Conservation (phyloP, 2,329 filamentous ascomycete species). For the Calonectria leucothoes region DNA sequence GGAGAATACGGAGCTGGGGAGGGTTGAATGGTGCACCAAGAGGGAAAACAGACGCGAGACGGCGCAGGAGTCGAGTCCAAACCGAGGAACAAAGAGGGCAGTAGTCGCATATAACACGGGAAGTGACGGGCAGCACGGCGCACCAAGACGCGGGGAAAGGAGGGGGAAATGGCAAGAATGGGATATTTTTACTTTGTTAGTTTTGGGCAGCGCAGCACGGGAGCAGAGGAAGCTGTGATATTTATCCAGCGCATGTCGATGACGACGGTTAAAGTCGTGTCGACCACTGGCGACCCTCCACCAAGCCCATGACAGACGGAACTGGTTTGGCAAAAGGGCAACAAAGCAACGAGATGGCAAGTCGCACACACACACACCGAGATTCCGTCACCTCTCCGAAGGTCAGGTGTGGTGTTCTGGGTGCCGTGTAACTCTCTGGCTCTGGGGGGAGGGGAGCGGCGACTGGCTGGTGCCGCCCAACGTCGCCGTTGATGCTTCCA, state of each 20-base stretch:
- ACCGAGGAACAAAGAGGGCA: neutral
- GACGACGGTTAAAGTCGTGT: slow-evolving; percentile 28
- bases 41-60: neutral
- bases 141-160: slow-evolving; percentile 24
- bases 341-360: slow-evolving; percentile 21
- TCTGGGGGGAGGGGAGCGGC: neutral
- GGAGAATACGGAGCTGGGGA: slow-evolving; percentile 14
- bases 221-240: slow-evolving; percentile 32
- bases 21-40: neutral
- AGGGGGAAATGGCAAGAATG: slow-evolving; percentile 14
- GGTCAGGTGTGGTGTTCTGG: slow-evolving; percentile 16
- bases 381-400: slow-evolving; percentile 21
- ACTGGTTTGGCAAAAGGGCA: neutral
- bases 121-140: slow-evolving; percentile 14
- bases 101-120: slow-evolving; percentile 14
- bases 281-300: slow-evolving; percentile 49
- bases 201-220: neutral
- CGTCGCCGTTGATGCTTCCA: slow-evolving; percentile 19
- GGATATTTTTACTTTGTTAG: slow-evolving; percentile 15
- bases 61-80: neutral
- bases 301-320: slow-evolving; percentile 27
- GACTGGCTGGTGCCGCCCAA: slow-evolving; percentile 16
- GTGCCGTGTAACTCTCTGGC: slow-evolving; percentile 16
- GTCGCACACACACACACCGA: slow-evolving; percentile 41
- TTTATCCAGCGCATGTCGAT: slow-evolving; percentile 31